Conservation (phyloP, 2,329 filamentous ascomycete species). For the Arthrocladium fulminans region DNA sequence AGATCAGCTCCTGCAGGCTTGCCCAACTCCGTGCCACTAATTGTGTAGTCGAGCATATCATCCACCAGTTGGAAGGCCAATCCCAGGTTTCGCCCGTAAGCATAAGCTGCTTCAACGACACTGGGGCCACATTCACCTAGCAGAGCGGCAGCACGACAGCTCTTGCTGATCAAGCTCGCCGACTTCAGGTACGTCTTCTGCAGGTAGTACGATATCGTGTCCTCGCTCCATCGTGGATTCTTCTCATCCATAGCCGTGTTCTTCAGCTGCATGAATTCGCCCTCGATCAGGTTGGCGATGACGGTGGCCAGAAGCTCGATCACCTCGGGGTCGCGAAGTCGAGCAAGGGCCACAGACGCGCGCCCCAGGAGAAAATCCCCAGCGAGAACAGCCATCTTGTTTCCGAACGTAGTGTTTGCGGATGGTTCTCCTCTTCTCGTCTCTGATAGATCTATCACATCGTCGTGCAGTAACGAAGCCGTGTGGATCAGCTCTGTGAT, state of each 20-base stretch:
- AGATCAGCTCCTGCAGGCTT: slow-evolving; percentile 93
- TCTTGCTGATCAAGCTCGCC: slow-evolving; percentile 91
- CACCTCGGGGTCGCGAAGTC: slow-evolving; percentile 85
- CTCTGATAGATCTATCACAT: slow-evolving; percentile 90
- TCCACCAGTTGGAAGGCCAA: slow-evolving; percentile 96
- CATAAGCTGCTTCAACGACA: slow-evolving; percentile 83
- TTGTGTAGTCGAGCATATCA: slow-evolving; percentile 94
- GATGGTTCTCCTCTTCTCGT: slow-evolving; percentile 75
- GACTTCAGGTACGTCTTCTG: slow-evolving; percentile 99
- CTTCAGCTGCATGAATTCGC: slow-evolving; percentile 99
- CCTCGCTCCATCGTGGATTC: slow-evolving; percentile 76
- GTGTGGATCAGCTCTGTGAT: slow-evolving; percentile 98
- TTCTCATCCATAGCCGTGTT: slow-evolving; percentile 86
- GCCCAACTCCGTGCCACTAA: slow-evolving; percentile 72
- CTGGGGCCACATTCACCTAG: slow-evolving; percentile 66
- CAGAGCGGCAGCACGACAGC: slow-evolving; percentile 79
- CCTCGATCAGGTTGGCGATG: slow-evolving; percentile 94
- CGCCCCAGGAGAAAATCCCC: slow-evolving; percentile 93
- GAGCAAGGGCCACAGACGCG: slow-evolving; percentile 84
- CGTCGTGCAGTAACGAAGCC: slow-evolving; percentile 90
- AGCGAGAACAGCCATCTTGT: slow-evolving; percentile 97
- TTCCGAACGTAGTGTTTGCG: slow-evolving; percentile 91
- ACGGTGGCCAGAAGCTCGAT: slow-evolving; percentile 91
- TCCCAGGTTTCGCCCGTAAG: slow-evolving; percentile 86
- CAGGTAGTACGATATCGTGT: slow-evolving; percentile 84